Base-by-base conservation (phyloP, 2,329 filamentous ascomycete species). In the Hypocrella siamensis region DNA sequence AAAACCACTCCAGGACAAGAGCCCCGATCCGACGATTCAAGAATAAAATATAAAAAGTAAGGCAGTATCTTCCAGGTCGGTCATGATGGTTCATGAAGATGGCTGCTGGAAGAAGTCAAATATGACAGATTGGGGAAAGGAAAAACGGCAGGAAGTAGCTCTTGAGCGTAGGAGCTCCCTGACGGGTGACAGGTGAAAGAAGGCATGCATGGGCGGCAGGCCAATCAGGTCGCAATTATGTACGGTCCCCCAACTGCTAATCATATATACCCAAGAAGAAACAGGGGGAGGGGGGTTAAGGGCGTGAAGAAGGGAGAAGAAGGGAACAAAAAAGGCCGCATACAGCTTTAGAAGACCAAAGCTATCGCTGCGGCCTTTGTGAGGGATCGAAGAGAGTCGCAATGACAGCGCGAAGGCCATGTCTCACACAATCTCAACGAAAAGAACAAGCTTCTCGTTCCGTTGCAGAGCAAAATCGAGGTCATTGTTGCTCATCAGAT, bases 381-480 rank as follows among this genome's bases (percentile, higher is more conserved):
- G 21, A 22, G 21, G 21, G 25, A 24, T 25, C 18, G 25, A 22
- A n/a, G 16, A 5, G 29, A 6, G 18, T 17, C 18, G 18, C 18
- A n/a, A 32, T 28, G 14, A 8, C 16, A 19, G 28, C 25, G n/a
- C n/a, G n/a, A 26, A 8, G 4, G 16, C 28, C 15, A n/a, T 27
- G 22, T 30, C 22, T 55, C 52, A 69, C 38, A 58, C 53, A 33
- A 60, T 57, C 41, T 76, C 70, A 19, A 81, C 77, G 42, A 75
- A 81, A 17, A 94, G 61, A 33, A 86, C 74, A 40, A 96, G 63
- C 60, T 94, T 94, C 42, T 85, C 78, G 54, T 93, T 93, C 44
- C 84, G 65, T 44, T 80, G 70, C 40, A 94, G 61, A 3, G 88
- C 88, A 41, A 71, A 67, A 40, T 85, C 77, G 32, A 96, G 60